Conservation (phyloP, 495 filamentous ascomycete species). For the Penicillium canariense region DNA sequence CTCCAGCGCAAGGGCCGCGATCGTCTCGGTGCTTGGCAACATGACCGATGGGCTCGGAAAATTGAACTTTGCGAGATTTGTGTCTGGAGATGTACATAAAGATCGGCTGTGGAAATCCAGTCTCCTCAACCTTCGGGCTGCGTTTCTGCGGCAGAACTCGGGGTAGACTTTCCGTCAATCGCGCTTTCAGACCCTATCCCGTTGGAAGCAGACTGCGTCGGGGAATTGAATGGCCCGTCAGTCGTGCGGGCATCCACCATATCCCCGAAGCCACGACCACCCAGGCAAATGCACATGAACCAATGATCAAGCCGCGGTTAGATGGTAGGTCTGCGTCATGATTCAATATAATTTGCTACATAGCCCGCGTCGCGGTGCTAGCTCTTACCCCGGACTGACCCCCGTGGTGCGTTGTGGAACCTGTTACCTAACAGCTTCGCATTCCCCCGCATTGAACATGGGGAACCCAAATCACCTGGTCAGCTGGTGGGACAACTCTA, state of each 20-base stretch:
- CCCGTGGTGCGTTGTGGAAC: conserved; percentile 27
- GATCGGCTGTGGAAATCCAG: not conserved
- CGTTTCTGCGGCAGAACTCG: not conserved
- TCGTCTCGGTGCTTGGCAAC: not conserved
- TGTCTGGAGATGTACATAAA: no score
- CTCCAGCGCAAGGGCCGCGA: not conserved
- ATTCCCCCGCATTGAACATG: conserved; percentile 29
- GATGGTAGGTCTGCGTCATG: not conserved
- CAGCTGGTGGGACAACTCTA: conserved; percentile 21
- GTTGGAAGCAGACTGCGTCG: not conserved
- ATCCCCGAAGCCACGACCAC: not conserved
- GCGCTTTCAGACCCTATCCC: no score
- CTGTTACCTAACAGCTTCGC: conserved; percentile 36
- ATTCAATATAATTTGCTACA: not conserved
- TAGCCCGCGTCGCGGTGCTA: not conserved
- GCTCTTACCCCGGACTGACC: conserved; percentile 28
- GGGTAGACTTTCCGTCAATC: not conserved
- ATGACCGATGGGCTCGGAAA: no score
- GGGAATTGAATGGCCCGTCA: not conserved
- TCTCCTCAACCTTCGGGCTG: not conserved
- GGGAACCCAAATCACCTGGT: conserved; percentile 6
- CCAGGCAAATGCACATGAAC: not conserved
- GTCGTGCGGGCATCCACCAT: not conserved
- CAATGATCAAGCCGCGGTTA: not conserved
- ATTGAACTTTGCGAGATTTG: no score